Percentiles rank a stretch among this genome's conserved stretches.
These are phyloP conservation scores for Scleroderma citrinum DNA, from an alignment of 768 basidiomycete species.

Conservation along the genomic window DNA sequence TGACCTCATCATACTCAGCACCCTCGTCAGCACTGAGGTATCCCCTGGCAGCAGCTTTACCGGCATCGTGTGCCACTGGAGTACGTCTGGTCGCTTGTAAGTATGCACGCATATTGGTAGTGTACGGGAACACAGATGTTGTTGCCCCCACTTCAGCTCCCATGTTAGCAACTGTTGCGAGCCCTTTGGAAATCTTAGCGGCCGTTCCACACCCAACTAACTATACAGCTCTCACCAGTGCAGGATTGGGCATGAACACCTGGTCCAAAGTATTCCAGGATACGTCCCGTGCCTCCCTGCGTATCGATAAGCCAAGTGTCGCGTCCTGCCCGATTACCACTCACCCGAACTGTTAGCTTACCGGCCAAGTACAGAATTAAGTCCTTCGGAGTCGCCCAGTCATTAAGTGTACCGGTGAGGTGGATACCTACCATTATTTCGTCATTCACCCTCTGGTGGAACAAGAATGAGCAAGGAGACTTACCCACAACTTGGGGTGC, in stretches of 20 bases:
- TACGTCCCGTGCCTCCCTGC: constrained; percentile 92
- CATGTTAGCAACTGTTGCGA: constrained; percentile 98
- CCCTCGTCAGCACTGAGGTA: constrained; percentile 82
- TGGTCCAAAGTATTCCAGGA: constrained; percentile 95
- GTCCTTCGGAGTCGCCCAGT: constrained; percentile 96
- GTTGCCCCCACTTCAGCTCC: constrained; percentile 99
- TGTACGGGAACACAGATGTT: constrained; percentile 96
- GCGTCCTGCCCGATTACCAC: constrained; percentile 19
- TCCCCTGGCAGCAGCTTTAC: constrained; percentile 69
- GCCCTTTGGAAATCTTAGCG: constrained; percentile 36
- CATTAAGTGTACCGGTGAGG: constrained; percentile 78
- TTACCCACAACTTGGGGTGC: constrained; percentile 78
- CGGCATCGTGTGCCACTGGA: constrained; percentile 82
- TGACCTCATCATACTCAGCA: constrained; percentile 90
- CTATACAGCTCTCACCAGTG: constrained; percentile 52
- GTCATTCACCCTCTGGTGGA: background rate
- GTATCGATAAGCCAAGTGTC: constrained; percentile 2
- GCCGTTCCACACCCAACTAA: background rate
- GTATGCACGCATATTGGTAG: constrained; percentile 82
- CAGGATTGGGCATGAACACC: constrained; percentile 88
- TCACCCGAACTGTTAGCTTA: constrained; percentile 84
- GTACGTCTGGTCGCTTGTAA: constrained; percentile 85
- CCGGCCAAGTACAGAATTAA: constrained; percentile 92
- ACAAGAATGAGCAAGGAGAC: constrained; percentile 11
- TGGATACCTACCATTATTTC: constrained; percentile 57